These are phyloP conservation scores for Angophora floribunda DNA, from an alignment of 345 rosid genomes.

Conservation along the genomic window DNA sequence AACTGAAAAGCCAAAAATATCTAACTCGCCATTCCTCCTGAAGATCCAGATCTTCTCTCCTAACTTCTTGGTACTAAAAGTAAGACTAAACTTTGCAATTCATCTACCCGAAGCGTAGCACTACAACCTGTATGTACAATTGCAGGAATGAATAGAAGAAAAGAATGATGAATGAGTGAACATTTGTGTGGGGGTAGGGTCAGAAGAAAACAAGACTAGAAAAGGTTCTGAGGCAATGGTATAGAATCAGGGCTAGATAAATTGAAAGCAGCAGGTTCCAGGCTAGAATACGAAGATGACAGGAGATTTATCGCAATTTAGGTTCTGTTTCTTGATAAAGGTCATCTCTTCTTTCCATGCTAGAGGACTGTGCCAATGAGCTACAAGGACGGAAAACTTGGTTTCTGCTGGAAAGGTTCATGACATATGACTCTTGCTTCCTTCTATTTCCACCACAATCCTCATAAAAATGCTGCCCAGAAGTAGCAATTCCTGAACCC, in stretches of 20 bases:
- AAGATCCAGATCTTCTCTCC: not conserved
- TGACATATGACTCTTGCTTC: not conserved
- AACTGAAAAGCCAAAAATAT: not conserved
- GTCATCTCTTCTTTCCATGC: not conserved
- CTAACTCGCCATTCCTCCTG: not conserved
- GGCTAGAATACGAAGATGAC: not conserved
- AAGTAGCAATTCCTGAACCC: not conserved
- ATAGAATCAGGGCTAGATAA: not conserved
- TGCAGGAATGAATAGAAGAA: not conserved
- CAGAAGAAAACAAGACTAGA: not conserved
- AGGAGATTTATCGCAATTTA: not conserved
- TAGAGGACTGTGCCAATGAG: not conserved
- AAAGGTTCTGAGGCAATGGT: not conserved
- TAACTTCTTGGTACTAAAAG: not conserved
- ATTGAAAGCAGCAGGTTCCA: not conserved
- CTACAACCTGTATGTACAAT: not conserved
- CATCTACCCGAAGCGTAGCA: not conserved
- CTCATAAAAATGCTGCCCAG: not conserved
- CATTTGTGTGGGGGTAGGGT: not conserved
- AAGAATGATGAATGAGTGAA: not conserved
- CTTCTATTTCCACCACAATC: not conserved
- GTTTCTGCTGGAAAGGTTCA: not conserved
- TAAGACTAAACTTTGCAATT: not conserved
- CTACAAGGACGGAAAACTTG: not conserved
- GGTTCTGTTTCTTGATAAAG: not conserved